A percentile compares a stretch with the other conserved stretches of the same genome.
These are phyloP conservation scores for Sonneratia alba DNA, from an alignment of 345 rosid species.

Conservation along the genomic window DNA sequence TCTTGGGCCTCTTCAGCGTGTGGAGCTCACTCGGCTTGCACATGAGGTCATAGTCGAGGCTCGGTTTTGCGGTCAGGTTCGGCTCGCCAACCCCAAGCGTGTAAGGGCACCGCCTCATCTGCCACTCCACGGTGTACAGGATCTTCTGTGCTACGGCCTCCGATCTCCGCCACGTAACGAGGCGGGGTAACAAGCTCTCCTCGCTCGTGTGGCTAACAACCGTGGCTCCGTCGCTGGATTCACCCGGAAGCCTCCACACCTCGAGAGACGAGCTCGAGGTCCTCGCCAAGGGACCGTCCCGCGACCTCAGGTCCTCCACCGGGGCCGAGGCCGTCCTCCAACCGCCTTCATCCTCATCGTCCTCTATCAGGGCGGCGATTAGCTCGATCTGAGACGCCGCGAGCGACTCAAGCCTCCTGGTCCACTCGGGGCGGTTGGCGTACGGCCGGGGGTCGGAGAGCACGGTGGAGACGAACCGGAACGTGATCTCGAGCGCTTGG, in stretches of 20 bases:
- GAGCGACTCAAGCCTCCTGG: constrained; percentile 61
- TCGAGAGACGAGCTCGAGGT: constrained; percentile 39
- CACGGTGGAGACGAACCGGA: constrained; percentile 62
- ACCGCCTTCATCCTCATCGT: constrained; percentile 30
- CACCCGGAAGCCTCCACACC: constrained; percentile 54
- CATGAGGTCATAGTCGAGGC: constrained; percentile 68
- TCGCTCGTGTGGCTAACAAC: constrained; percentile 51
- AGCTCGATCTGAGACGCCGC: constrained; percentile 57
- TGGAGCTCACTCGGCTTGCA: constrained; percentile 60
- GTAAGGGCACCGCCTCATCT: constrained; percentile 66
- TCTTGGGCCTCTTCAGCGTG: constrained; percentile 38
- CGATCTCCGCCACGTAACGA: constrained; percentile 68
- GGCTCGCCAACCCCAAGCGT: constrained; percentile 84
- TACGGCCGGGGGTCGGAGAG: constrained; percentile 71
- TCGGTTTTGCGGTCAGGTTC: constrained; percentile 66
- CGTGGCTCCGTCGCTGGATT: constrained; percentile 15
- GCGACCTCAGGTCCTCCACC: constrained; percentile 29
- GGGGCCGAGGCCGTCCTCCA: constrained; percentile 31
- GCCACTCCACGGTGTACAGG: constrained; percentile 58
- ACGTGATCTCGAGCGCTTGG: constrained; percentile 76
- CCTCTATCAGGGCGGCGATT: constrained; percentile 50
- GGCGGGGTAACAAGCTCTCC: constrained; percentile 64
- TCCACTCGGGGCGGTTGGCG: constrained; percentile 57
- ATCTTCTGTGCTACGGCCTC: constrained; percentile 57
- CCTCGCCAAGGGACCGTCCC: constrained; percentile 37